Conservation (phyloP, 2,329 filamentous ascomycete species). For the Alternaria metachromatica region DNA sequence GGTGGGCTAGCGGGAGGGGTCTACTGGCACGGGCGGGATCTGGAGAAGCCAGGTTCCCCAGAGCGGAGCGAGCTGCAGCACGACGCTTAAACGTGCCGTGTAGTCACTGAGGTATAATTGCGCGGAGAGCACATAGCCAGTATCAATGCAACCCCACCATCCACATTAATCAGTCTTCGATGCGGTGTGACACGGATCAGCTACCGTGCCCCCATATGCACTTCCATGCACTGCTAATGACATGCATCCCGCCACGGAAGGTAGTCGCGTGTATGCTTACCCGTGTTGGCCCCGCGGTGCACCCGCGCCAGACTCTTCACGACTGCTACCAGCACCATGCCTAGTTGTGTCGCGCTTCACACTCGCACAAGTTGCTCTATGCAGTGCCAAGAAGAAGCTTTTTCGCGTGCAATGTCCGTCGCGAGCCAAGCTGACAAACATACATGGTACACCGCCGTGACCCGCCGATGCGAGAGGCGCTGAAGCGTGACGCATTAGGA, state of each 20-base stretch:
- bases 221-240: not conserved
- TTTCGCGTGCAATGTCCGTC: conserved; percentile 3
- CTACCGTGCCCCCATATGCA: conserved; percentile 1
- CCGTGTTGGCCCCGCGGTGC: conserved; percentile 5
- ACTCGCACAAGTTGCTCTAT: not conserved
- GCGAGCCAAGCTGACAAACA: conserved; percentile 9
- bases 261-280: conserved; percentile 36
- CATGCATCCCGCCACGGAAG: conserved; percentile 4
- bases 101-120: not conserved
- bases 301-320: not conserved
- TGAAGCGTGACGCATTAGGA: conserved; percentile 4
- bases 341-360: not conserved
- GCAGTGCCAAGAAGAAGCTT: not conserved
- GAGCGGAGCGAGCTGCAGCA: conserved; percentile 4
- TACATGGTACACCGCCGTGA: conserved; percentile 21
- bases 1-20: not conserved
- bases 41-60: conserved; percentile 4
- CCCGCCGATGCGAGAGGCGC: conserved; percentile 16
- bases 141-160: conserved; percentile 17
- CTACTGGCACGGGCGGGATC: conserved; percentile 1
- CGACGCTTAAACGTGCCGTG: not conserved
- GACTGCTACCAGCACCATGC: not conserved
- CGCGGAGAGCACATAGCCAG: conserved; percentile 14
- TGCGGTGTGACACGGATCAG: conserved; percentile 33
- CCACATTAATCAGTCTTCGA: conserved; percentile 22